Conservation (phyloP, 176 grass and related monocot genomes). For the Neostapfia colusana region DNA sequence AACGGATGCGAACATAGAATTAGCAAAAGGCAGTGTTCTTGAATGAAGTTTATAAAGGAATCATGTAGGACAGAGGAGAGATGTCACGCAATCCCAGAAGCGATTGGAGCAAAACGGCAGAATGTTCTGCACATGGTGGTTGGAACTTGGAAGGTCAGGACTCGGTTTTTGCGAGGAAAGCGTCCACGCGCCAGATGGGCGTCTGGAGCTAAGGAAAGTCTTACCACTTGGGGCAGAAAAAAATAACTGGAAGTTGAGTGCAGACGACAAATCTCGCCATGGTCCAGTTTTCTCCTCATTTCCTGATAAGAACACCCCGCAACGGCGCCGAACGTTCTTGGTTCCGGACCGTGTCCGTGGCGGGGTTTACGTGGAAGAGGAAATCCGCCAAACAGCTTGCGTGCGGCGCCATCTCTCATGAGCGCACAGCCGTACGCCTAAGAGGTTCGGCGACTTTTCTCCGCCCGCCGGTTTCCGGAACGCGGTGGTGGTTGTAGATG, state of each 20-base stretch:
- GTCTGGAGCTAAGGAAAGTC: neutral
- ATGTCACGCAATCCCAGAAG: neutral
- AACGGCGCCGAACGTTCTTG: neutral
- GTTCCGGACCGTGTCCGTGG: neutral
- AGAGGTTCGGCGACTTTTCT: neutral
- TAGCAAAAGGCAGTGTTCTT: neutral
- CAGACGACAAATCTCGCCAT: neutral
- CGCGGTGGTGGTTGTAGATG: neutral
- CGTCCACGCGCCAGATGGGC: conserved; percentile 3
- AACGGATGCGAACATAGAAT: neutral
- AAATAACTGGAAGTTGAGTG: neutral
- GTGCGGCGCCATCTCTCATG: neutral
- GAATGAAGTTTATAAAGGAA: conserved; percentile 11
- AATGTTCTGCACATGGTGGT: neutral
- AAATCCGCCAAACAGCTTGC: conserved; percentile 34
- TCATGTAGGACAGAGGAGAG: neutral
- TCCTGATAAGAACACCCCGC: neutral
- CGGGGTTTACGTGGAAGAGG: neutral
- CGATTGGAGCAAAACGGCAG: neutral
- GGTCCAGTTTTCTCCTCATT: conserved; percentile 13
- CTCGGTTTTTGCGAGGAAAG: neutral
- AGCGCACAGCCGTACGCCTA: neutral
- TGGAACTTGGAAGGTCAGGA: neutral
- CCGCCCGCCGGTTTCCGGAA: neutral
- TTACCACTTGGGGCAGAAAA: neutral